A percentile compares a stretch with the other conserved stretches of the same genome.
phyloP scores from a whole-genome alignment of 2,329 filamentous ascomycete genomes.

The Arthrobotrys sinensis region DNA sequence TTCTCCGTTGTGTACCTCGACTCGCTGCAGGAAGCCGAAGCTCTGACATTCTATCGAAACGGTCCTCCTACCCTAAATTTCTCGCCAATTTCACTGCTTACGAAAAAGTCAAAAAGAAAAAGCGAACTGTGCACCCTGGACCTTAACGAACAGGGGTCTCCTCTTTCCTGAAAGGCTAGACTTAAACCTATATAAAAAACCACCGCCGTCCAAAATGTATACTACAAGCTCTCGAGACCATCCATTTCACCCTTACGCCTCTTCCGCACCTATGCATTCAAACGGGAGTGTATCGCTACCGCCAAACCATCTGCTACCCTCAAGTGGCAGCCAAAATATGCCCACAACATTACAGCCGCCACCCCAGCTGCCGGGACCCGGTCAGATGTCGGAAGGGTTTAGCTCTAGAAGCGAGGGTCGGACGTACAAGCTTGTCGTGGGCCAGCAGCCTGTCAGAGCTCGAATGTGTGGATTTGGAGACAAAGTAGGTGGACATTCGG shows the following conservation, averaged over 20 bases:
- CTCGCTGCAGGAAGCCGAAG: slow-evolving; percentile 59
- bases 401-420: slow-evolving; percentile 67
- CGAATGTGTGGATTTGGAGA: slow-evolving; percentile 99
- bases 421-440: slow-evolving; percentile 78
- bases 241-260: slow-evolving; percentile 58
- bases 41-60: slow-evolving; percentile 60
- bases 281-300: slow-evolving; percentile 58
- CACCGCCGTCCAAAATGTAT: slow-evolving; percentile 59
- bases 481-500: slow-evolving; percentile 75
- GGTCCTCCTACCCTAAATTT: slow-evolving; percentile 55
- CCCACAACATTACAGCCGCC: slow-evolving; percentile 51
- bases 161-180: slow-evolving; percentile 61
- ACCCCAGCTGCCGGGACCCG: slow-evolving; percentile 58
- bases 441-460: slow-evolving; percentile 91
- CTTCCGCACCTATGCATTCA: slow-evolving; percentile 57
- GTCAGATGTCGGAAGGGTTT: slow-evolving; percentile 58
- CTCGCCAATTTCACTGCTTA: slow-evolving; percentile 58
- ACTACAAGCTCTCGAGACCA: slow-evolving; percentile 59
- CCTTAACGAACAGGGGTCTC: slow-evolving; percentile 56
- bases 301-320: slow-evolving; percentile 49
- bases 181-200: slow-evolving; percentile 58
- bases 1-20: slow-evolving; percentile 52
- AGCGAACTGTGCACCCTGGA: slow-evolving; percentile 59
- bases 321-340: slow-evolving; percentile 47
- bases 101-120: slow-evolving; percentile 47